Conservation (phyloP, 2,329 filamentous ascomycete genomes). For the Coleophoma crateriformis region DNA sequence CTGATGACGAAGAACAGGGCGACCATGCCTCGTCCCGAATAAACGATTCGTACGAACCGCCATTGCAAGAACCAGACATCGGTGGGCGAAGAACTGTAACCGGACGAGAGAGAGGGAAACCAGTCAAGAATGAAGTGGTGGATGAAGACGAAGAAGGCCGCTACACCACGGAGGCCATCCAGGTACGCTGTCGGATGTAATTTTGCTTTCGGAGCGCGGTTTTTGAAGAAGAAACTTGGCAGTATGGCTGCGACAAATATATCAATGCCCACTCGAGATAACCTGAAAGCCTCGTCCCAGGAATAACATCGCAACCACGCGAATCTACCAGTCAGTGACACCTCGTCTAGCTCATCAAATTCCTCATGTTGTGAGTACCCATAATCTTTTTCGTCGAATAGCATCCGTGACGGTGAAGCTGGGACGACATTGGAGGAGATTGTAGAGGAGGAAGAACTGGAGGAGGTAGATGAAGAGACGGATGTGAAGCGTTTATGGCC, state of each 20-base stretch:
- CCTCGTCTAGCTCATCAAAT: background rate
- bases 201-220: background rate
- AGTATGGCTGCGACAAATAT: slow-evolving; percentile 1
- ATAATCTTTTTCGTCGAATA: background rate
- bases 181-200: slow-evolving; percentile 32
- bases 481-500: too few relatives aligned
- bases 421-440: background rate
- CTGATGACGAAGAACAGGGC: slow-evolving; percentile 42
- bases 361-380: background rate
- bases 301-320: background rate
- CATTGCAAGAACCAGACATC: slow-evolving; percentile 19
- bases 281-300: background rate
- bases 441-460: background rate
- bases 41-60: slow-evolving; percentile 33
- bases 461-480: too few relatives aligned
- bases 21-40: slow-evolving; percentile 37
- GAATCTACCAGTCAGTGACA: background rate
- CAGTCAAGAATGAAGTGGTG: slow-evolving; percentile 33
- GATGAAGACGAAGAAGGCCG: slow-evolving; percentile 36
- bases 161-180: slow-evolving; percentile 38
- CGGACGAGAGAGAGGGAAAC: background rate
- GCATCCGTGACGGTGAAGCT: background rate
- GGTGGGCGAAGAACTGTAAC: background rate
- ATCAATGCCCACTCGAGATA: background rate
- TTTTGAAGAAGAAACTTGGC: slow-evolving; percentile 2